Evolutionary conservation across 2,329 filamentous ascomycete genomes (phyloP).

Genomic region (Verticillium nubilum): DNA sequence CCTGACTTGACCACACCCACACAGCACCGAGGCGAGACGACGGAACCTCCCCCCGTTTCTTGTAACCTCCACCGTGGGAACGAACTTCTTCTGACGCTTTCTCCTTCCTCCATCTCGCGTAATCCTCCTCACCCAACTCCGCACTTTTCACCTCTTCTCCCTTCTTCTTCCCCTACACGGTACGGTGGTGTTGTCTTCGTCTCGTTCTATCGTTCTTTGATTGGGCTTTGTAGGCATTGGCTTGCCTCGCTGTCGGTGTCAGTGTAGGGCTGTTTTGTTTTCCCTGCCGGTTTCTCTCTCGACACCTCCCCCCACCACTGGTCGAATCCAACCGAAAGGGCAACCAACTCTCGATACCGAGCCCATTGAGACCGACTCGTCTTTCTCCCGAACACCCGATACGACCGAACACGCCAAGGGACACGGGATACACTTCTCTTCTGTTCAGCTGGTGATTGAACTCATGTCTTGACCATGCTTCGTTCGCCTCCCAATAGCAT

Average conservation of each 20-base stretch:
- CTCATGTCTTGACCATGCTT: conserved; percentile 15
- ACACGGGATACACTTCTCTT: conserved; percentile 3
- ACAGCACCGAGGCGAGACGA: background rate
- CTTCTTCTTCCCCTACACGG: background rate
- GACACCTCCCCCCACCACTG: background rate
- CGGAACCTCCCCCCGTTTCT: background rate
- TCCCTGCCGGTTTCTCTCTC: background rate
- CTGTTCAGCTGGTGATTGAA: conserved; percentile 6
- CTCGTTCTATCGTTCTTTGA: background rate
- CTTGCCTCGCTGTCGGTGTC: background rate
- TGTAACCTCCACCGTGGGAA: background rate
- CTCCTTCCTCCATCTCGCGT: background rate
- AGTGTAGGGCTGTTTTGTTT: background rate
- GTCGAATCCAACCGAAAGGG: background rate
- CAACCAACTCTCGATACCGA: background rate
- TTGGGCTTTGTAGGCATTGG: background rate
- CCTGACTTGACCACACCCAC: background rate
- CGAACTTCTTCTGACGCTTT: background rate
- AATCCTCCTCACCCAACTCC: background rate
- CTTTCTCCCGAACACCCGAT: background rate
- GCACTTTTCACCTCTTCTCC: background rate
- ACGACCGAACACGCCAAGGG: background rate
- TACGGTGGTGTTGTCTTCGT: background rate
- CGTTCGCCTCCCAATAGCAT: conserved; percentile 9
- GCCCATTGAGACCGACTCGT: background rate